Evolutionary conservation across 768 basidiomycete species (phyloP), one percentile per base, ranked within the genome.

Genomic region (Pulveroboletus ravenelii): DNA sequence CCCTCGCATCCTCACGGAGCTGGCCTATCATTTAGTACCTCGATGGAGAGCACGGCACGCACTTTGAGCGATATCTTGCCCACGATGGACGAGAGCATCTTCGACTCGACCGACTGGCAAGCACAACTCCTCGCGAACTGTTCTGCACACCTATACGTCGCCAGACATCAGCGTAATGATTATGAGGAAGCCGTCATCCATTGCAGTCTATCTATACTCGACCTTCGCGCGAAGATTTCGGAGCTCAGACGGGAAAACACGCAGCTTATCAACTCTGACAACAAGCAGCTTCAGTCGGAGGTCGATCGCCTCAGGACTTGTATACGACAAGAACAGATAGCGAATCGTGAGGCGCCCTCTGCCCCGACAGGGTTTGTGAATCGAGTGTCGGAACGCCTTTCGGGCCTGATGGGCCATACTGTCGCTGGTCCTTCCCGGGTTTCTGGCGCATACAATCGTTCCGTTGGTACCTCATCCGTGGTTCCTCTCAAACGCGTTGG

Each of bases 111-210:
- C 14, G 65, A 67, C 10, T 87, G 84, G 83, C 79, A 87, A 55
- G 78, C 81, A 1, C 81, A 84, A 51, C 74, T 85, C 3, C 72
- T 87, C 20, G 67, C 72, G 3, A 74, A 84, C 45, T 84, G 74
- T 55, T 84, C 81, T 0, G 82, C 78, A 0, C 78, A 86, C 49
- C 64, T 81, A 44, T 76, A 82, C 54, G 61, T 76, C 12, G 69
- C 77, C 1, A 68, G 60, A 17, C 53, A 60, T 20, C 47, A 45
- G 35, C 50, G 53, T 36, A 25, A 47, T 15, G 63, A 64, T 14
- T 37, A 62, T 23, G 66, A 67, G n/a, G 59, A 69, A 27, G 59
- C 72, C 3, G 53, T 81, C 13, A 53, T 81, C 30, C 75, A 79
- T 27, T 74, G 79, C 2, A 84, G 80, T 55, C 58, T 83, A 18